Conservation (phyloP, 2,329 filamentous ascomycete species). For the Calonectria fujianensis region DNA sequence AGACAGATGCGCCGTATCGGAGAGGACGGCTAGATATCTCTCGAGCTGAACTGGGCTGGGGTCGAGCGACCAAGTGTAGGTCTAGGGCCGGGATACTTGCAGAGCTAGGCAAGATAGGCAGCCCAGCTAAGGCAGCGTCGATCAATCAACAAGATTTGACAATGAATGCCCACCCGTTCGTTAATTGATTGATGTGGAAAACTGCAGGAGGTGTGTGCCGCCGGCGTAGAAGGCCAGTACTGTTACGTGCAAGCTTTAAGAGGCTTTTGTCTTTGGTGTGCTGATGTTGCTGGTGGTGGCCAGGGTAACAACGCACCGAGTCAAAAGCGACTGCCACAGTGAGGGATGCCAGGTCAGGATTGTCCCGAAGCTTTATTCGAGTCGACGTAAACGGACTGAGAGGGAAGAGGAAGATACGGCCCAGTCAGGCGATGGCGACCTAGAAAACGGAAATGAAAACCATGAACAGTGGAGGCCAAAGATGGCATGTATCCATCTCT, state of each 20-base stretch:
- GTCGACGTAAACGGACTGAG: not conserved
- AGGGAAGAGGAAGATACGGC: slow-evolving; percentile 10
- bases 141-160: slow-evolving; percentile 24
- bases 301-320: slow-evolving; percentile 24
- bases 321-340: not conserved
- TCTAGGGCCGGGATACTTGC: slow-evolving; percentile 11
- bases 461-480: slow-evolving; percentile 37
- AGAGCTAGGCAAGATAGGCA: slow-evolving; percentile 40
- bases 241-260: not conserved
- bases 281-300: not conserved
- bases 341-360: not conserved
- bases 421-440: slow-evolving; percentile 20
- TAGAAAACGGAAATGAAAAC: slow-evolving; percentile 32
- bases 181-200: slow-evolving; percentile 1
- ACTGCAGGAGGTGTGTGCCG: slow-evolving; percentile 28
- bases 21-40: slow-evolving; percentile 41
- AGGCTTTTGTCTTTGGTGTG: slow-evolving; percentile 11
- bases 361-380: slow-evolving; percentile 6
- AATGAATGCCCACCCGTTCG: not conserved
- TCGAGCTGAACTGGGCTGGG: slow-evolving; percentile 11
- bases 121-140: slow-evolving; percentile 24
- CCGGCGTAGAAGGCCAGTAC: slow-evolving; percentile 18
- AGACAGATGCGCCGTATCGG: slow-evolving; percentile 49
- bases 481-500: slow-evolving; percentile 23
- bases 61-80: slow-evolving; percentile 1